phyloP scores from a whole-genome alignment of 2,329 filamentous ascomycete species.

The Sphaerostilbella broomeana region DNA sequence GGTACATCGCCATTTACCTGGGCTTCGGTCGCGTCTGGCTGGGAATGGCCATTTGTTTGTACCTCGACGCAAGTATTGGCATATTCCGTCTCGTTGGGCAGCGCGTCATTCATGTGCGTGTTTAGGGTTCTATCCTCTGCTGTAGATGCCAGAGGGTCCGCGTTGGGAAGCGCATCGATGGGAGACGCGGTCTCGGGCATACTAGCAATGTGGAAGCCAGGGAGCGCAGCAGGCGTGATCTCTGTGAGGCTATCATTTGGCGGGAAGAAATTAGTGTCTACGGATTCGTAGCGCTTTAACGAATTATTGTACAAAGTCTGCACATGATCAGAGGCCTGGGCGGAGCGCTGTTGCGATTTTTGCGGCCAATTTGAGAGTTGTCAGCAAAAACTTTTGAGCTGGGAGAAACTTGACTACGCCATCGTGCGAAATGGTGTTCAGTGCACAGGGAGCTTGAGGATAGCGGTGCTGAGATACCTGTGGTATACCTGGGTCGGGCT shows the following conservation, averaged over 20 bases:
- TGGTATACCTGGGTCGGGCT: background rate
- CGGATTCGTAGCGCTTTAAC: conserved; percentile 39
- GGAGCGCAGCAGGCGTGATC: conserved; percentile 43
- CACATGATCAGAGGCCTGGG: conserved; percentile 47
- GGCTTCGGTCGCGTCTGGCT: conserved; percentile 18
- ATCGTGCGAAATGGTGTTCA: conserved; percentile 10
- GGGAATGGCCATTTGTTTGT: conserved; percentile 16
- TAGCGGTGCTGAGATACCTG: background rate
- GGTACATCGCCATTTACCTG: conserved; percentile 25
- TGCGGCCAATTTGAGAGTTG: conserved; percentile 35
- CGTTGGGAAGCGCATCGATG: conserved; percentile 33
- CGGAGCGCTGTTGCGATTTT: conserved; percentile 40
- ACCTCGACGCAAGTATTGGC: conserved; percentile 13
- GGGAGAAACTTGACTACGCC: conserved; percentile 25
- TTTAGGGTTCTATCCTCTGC: conserved; percentile 2
- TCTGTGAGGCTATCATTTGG: conserved; percentile 54
- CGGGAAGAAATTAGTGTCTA: conserved; percentile 49
- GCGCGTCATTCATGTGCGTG: conserved; percentile 16
- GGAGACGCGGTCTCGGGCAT: conserved; percentile 57
- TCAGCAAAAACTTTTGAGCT: conserved; percentile 46
- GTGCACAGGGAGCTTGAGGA: conserved; percentile 9
- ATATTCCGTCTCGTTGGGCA: conserved; percentile 14
- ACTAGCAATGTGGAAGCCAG: conserved; percentile 38
- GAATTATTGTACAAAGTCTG: conserved; percentile 44
- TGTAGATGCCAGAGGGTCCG: conserved; percentile 20